Evolutionary conservation across 345 rosid species (phyloP).

Genomic region (Ceriops decandra): DNA sequence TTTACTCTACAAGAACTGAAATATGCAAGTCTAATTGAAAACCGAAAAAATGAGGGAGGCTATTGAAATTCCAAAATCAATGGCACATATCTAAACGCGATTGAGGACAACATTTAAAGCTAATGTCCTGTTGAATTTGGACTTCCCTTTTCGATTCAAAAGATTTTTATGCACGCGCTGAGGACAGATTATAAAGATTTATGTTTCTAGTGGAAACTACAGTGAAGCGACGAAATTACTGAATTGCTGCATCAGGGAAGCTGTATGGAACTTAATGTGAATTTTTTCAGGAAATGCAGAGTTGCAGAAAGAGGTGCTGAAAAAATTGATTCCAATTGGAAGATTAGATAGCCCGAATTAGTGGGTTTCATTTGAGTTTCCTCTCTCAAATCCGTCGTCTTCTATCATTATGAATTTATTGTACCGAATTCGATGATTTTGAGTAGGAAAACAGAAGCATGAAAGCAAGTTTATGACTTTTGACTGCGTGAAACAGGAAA

Average conservation of each 20-base stretch:
- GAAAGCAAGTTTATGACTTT: slow-evolving; percentile 1
- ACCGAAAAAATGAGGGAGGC: too few species aligned
- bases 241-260: background rate
- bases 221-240: background rate
- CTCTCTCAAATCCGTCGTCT: background rate
- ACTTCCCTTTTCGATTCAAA: too few species aligned
- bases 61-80: too few species aligned
- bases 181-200: background rate
- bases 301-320: background rate
- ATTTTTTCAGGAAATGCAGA: background rate
- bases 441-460: background rate
- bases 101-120: too few species aligned
- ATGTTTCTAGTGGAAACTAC: background rate
- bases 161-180: too few species aligned
- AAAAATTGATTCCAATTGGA: too few species aligned
- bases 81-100: too few species aligned
- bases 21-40: too few species aligned
- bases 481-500: slow-evolving; percentile 45
- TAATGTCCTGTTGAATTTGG: too few species aligned
- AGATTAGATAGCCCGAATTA: too few species aligned
- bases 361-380: background rate
- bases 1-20: background rate
- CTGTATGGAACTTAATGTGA: background rate
- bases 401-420: background rate
- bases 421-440: background rate